These are phyloP conservation scores for Excoecaria cochinchinensis DNA, from an alignment of 345 rosid species.

Conservation along the genomic window DNA sequence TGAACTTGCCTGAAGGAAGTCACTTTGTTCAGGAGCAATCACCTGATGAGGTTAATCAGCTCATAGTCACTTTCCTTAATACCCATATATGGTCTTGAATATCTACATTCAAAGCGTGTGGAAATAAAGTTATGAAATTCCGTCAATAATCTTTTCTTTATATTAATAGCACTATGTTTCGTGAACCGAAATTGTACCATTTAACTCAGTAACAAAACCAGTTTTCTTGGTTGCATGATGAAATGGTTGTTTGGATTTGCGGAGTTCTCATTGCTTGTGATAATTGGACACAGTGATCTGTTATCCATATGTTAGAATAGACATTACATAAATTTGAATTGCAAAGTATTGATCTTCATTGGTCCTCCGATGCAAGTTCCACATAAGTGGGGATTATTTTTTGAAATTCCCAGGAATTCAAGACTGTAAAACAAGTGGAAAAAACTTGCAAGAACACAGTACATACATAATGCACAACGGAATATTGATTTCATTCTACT, in stretches of 20 bases:
- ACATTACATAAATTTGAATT: no score
- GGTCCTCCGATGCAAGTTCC: no score
- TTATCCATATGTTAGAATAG: no score
- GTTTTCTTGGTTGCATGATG: no score
- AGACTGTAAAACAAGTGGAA: conserved; percentile 17
- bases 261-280: no score
- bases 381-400: no score
- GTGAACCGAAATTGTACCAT: no score
- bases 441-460: no score
- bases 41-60: conserved; percentile 49
- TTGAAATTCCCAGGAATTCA: conserved; percentile 35
- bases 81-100: conserved; percentile 14
- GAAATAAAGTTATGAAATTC: neutral
- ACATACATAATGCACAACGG: conserved; percentile 10
- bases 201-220: no score
- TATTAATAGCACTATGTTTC: neutral
- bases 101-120: neutral
- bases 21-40: conserved; percentile 61
- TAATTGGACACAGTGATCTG: no score
- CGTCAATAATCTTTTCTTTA: neutral
- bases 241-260: no score
- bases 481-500: conserved; percentile 20
- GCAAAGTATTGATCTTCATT: no score
- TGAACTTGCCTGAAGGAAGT: conserved; percentile 46
- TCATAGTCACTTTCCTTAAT: conserved; percentile 42